Percentiles rank a stretch among this genome's conserved stretches.
Evolutionary conservation across 345 rosid genomes (phyloP).

Genomic region (Anastatica hierochuntica): DNA sequence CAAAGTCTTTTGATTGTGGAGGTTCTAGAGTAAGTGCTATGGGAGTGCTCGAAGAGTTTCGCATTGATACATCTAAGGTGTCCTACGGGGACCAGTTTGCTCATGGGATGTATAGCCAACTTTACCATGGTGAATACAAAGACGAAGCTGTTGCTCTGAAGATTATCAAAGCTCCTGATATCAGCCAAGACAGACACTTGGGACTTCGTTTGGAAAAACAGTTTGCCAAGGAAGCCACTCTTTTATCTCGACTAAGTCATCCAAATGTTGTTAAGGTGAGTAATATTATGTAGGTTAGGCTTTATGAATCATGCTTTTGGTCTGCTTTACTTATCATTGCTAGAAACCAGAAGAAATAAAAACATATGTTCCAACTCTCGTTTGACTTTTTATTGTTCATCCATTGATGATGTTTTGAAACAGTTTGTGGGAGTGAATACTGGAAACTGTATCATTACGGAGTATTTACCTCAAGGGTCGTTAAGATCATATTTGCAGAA

Average conservation of each 20-base stretch:
- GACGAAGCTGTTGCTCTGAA: slow-evolving; percentile 74
- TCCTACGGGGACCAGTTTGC: slow-evolving; percentile 60
- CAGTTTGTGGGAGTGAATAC: slow-evolving; percentile 54
- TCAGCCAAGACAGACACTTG: slow-evolving; percentile 42
- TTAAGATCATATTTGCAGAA: slow-evolving; percentile 72
- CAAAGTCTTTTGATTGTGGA: slow-evolving; percentile 30
- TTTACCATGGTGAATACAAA: slow-evolving; percentile 62
- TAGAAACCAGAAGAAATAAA: too few species aligned
- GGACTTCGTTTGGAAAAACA: slow-evolving; percentile 57
- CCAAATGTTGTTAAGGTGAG: slow-evolving; percentile 66
- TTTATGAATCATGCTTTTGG: background rate
- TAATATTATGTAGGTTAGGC: background rate
- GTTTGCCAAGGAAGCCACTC: slow-evolving; percentile 56
- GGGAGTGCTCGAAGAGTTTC: slow-evolving; percentile 43
- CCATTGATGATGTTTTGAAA: background rate
- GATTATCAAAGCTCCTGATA: slow-evolving; percentile 47
- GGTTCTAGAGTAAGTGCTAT: slow-evolving; percentile 45
- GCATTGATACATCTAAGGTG: slow-evolving; percentile 50
- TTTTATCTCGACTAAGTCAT: slow-evolving; percentile 57
- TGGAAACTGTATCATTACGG: slow-evolving; percentile 47
- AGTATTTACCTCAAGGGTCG: slow-evolving; percentile 49
- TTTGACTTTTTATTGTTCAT: background rate
- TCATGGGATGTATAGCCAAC: slow-evolving; percentile 60
- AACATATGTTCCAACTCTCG: too few species aligned
- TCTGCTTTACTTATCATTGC: background rate